Conservation (phyloP, 1,284 basidiomycete species). For the Ceratobasidium sp. region DNA sequence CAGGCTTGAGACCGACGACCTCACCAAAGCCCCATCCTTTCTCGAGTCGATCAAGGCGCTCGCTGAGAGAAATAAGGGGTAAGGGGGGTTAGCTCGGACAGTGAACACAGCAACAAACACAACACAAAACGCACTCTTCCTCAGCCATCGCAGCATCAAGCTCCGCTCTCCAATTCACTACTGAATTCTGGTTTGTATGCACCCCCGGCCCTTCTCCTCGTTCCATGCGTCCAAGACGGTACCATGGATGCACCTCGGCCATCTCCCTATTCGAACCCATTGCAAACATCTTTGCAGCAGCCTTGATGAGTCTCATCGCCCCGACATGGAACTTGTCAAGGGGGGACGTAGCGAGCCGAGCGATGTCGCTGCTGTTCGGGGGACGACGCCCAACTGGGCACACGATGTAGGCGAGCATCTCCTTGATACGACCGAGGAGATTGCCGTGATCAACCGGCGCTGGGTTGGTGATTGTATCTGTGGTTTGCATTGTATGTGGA, state of each 20-base stretch:
- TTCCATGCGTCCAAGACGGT: background rate
- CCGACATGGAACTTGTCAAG: background rate
- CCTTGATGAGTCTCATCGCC: background rate
- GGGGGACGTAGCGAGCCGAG: background rate
- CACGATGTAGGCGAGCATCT: background rate
- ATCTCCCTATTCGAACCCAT: background rate
- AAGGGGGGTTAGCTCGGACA: too few species aligned
- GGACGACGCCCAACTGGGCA: background rate
- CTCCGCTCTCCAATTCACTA: too few species aligned
- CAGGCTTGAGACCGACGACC: too few species aligned
- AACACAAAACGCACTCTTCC: too few species aligned
- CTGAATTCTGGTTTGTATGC: too few species aligned
- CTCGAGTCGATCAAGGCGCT: too few species aligned
- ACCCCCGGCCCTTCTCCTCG: too few species aligned
- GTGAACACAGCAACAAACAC: too few species aligned
- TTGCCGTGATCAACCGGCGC: background rate
- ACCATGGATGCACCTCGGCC: background rate
- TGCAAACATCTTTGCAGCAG: background rate
- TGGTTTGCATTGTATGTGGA: background rate
- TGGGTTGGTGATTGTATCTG: background rate
- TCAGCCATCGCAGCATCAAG: too few species aligned
- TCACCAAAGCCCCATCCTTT: too few species aligned
- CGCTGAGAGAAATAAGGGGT: too few species aligned
- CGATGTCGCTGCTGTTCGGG: background rate
- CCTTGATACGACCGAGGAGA: background rate